Conservation (phyloP, 2,329 filamentous ascomycete species). For the Fusarium sp. region DNA sequence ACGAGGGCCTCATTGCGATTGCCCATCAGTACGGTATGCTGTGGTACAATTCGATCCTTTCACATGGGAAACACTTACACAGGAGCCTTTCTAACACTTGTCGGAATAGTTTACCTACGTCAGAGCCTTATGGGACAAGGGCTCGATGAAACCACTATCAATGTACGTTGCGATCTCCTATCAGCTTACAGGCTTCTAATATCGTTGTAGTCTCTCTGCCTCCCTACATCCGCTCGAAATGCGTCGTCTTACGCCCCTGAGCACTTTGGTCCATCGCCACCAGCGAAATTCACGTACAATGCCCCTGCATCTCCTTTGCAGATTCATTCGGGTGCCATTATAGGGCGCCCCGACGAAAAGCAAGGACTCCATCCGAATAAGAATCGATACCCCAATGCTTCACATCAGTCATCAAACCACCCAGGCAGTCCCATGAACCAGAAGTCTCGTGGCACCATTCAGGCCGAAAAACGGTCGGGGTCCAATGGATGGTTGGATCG, state of each 20-base stretch:
- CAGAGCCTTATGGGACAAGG: constrained; percentile 63
- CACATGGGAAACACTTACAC: not conserved
- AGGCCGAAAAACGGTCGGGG: not conserved
- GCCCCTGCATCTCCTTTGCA: not conserved
- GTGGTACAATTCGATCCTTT: not conserved
- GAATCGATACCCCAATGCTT: not conserved
- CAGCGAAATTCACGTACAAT: not conserved
- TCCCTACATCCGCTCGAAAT: not conserved
- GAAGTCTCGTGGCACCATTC: not conserved
- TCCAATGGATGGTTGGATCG: constrained; percentile 44
- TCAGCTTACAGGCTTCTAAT: constrained; percentile 1
- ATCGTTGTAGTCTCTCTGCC: constrained; percentile 17
- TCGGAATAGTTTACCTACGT: constrained; percentile 36
- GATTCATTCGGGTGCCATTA: not conserved
- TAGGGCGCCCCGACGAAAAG: not conserved
- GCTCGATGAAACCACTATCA: constrained; percentile 58
- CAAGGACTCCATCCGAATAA: not conserved
- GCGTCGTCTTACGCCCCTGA: not conserved
- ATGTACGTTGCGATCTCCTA: constrained; percentile 50
- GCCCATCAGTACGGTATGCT: constrained; percentile 66
- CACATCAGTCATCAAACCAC: not conserved
- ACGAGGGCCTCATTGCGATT: constrained; percentile 66
- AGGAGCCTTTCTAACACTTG: not conserved
- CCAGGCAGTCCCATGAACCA: not conserved
- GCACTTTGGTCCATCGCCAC: not conserved